Evolutionary conservation across 2,329 filamentous ascomycete species (phyloP), one percentile per base, ranked within the genome.

Genomic region (Lachnellula suecica): DNA sequence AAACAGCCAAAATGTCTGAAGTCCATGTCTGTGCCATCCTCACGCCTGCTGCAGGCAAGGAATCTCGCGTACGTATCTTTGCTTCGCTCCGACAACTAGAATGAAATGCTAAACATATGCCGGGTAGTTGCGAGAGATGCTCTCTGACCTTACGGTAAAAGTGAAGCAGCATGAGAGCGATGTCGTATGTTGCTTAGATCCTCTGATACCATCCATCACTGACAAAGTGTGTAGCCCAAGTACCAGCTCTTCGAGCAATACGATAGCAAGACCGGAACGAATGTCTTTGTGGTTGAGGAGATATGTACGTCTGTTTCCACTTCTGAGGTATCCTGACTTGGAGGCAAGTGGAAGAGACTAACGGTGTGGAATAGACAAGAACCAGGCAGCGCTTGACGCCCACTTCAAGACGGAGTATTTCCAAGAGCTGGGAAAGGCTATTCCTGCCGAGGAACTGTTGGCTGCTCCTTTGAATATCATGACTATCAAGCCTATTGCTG

Each of bases 21-120:
- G 38, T 61, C 37, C 50, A 61, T 23, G 52, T 57, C 19, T 22
- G 47, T 35, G 58, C 50, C 7, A 57, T 57, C 24, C 1, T 59
- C 11, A 61, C 54, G 15, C 59, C 58, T 4, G 52, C 58, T 31
- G 35, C 43, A 10, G 61, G 61, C 10, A 61, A 62, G 41, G 59
- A 58, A 31, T 41, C 48, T 35, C 52, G 58, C 37, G 61, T 61
- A 59, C 23, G 56, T 42, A n/a, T n/a, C n/a, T n/a, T n/a, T n/a
- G n/a, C n/a, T n/a, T n/a, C n/a, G n/a, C n/a, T n/a, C n/a, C n/a
- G n/a, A n/a, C n/a, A n/a, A n/a, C n/a, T n/a, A n/a, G n/a, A n/a
- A n/a, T n/a, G n/a, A n/a, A n/a, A n/a, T n/a, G n/a, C n/a, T n/a
- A n/a, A n/a, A n/a, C n/a, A n/a, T n/a, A n/a, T n/a, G n/a, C n/a